Evolutionary conservation across 106 monocot species (phyloP), one percentile per base, ranked within the genome.

Genomic region (Gastrodia elata): DNA sequence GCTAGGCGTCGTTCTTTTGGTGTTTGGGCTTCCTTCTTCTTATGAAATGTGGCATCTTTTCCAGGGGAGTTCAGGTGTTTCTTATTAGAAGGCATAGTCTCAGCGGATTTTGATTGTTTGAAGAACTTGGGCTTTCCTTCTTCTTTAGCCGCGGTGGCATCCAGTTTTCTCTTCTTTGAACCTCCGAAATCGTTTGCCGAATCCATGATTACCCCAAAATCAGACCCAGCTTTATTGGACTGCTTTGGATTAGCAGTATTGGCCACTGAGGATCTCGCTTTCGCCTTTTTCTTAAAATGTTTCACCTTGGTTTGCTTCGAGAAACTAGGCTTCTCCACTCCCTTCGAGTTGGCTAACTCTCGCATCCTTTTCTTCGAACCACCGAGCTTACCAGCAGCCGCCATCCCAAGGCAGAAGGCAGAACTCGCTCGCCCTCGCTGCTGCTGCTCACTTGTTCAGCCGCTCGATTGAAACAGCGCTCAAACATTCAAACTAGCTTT

Each of bases 81-180:
- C 39, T 68, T 39, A 33, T 68, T 68, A 25, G 15, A 68, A 68
- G 68, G 39, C 1, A 4, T 68, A 6, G 39, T 25, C 9, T 38
- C 16, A n/a, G 39, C 38, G 39, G n/a, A 16, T 33, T 68, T 38
- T 39, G 69, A 40, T 69, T 69, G 8, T 26, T 69, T 39, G 40
- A 34, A 13, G 25, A 69, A 30, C 16, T 2, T 71, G 30, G 42
- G 35, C 13, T 43, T 79, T 30, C 24, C 27, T 30, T 41, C 68
- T 64, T 44, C 77, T 48, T 61, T 69, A 41, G 38, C 26, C 42
- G 7, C 11, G 24, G 48, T 22, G 22, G 30, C 9, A 11, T 55
- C 72, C 13, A 80, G 73, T 48, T 80, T 77, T 52, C 84, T 76
- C 74, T 84, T 84, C 76, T 80, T 84, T 58, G 68, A 68, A 30